Base-by-base conservation (phyloP, 192 early-diverging fungal species). In the Linnemannia elongata region DNA sequence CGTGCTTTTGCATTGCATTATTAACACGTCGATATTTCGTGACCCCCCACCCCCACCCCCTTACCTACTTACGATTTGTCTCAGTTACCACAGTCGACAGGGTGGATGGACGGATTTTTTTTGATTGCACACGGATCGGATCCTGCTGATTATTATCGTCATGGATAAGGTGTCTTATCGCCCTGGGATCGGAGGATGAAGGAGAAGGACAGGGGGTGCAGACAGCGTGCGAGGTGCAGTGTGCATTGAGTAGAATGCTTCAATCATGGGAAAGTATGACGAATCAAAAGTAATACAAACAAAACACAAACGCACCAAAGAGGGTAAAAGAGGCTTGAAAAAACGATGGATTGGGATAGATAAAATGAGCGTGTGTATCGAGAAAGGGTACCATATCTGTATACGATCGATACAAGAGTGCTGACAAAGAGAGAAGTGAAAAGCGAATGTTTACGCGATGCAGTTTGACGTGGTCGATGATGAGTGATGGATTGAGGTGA, bases 101-200 rank as follows among this genome's bases (percentile, higher is more conserved):
- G 49, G 49, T 18, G 49, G 49, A 52, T 52, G 18, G 18, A 52
- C 22, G 4, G 17, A 52, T 20, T 52, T 63, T 66, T 33, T 66
- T 30, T 27, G 27, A 66, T 66, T 66, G 60, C 60, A 66, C 60
- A 35, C 30, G 60, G 60, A 66, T 66, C 60, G 60, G 60, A 66
- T 15, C 60, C 60, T 33, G 30, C 60, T 63, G 60, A 63, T 63
- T 63, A 63, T 63, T 63, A 63, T 66, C 30, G 60, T 27, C 60
- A 4, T 66, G 30, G 60, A 12, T 66, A 18, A 0, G 49, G 49
- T 52, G 49, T 52, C 49, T 52, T 52, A 52, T 52, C 49, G 49
- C 4, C 49, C 0, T 5, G 18, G 49, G 49, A 52, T 52, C 18
- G 49, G 49, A n/a, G 49, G 49, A 22, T 45, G 49, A 52, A 52